Base-by-base conservation (phyloP, 2,329 filamentous ascomycete genomes). In the Orbilia quercus region DNA sequence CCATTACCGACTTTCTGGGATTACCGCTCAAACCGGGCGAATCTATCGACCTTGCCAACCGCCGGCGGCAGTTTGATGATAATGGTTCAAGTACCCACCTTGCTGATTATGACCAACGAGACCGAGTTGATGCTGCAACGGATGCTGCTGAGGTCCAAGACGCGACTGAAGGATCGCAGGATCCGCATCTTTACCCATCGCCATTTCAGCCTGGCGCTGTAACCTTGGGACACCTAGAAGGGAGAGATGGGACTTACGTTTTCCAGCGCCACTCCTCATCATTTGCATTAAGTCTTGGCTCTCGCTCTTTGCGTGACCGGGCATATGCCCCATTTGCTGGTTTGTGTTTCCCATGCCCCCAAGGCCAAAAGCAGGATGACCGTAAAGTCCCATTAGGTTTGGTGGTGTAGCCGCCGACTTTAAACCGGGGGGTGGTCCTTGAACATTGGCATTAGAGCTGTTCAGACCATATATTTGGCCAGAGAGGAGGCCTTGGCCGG, bases 131-230 rank as follows among this genome's bases (percentile, higher is more conserved):
- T 95, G 91, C 84, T 96, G 93, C 87, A 96, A 90, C 87, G 62
- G 74, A 38, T 78, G 76, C 45, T 77, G 77, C 42, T 76, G 77
- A 42, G 77, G 76, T 36, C 76, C 77, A 67, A 77, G 75, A 59
- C 93, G 91, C 83, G 92, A 92, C 86, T 96, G 93, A 87, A 98
- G 89, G 87, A 97, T 97, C 87, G 92, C 96, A 87, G 94, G 94
- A 92, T 98, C 93, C 87, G 91, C 92, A 93, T 96, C 92, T 96
- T 98, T 94, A 97, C 89, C 74, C 73, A 65, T 63, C 64, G 64
- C 63, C 70, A 74, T 74, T 74, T 74, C 70, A 73, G 69, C 69
- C 60, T 73, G 69, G 60, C 69, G 69, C 69, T 73, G 69, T 65
- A 73, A 73, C 42, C 69, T 73, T 60, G 75, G 75, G 71, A 74